phyloP scores from a whole-genome alignment of 2,329 filamentous ascomycete species.

The Colletotrichum tropicale region DNA sequence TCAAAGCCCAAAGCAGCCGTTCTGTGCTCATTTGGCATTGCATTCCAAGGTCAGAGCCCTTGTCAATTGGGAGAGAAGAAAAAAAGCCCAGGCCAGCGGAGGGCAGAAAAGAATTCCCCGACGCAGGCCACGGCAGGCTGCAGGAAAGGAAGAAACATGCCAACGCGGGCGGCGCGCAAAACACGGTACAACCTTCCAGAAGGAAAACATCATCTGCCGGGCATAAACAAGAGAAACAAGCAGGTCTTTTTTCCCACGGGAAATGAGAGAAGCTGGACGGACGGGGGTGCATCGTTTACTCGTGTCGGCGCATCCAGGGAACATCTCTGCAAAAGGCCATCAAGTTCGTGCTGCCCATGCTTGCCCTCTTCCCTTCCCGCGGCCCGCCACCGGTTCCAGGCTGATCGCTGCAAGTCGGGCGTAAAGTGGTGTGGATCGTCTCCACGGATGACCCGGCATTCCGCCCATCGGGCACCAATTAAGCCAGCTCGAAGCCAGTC shows the following conservation, averaged over 20 bases:
- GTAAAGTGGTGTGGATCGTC: conserved; percentile 13
- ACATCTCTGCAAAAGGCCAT: background rate
- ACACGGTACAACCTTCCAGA: background rate
- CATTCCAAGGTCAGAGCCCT: conserved; percentile 14
- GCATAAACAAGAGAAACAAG: background rate
- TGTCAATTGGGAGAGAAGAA: background rate
- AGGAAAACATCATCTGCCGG: background rate
- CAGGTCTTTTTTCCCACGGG: background rate
- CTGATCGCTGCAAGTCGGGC: conserved; percentile 20
- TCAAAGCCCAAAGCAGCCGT: background rate
- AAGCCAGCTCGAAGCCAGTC: background rate
- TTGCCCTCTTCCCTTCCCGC: background rate
- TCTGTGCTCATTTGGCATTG: background rate
- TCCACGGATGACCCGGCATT: conserved; percentile 7
- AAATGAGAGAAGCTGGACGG: background rate
- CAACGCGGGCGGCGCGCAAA: background rate
- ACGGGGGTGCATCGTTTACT: background rate
- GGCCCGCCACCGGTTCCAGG: conserved; percentile 8
- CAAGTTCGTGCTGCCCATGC: background rate
- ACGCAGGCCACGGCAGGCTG: background rate
- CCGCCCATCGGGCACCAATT: conserved; percentile 19
- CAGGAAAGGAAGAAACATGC: background rate
- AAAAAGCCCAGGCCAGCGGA: background rate
- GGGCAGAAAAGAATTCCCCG: background rate
- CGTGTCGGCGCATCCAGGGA: background rate